Evolutionary conservation across 129 eudicot genomes (phyloP), one percentile per base, ranked within the genome.

Genomic region (Flaveria linearis): DNA sequence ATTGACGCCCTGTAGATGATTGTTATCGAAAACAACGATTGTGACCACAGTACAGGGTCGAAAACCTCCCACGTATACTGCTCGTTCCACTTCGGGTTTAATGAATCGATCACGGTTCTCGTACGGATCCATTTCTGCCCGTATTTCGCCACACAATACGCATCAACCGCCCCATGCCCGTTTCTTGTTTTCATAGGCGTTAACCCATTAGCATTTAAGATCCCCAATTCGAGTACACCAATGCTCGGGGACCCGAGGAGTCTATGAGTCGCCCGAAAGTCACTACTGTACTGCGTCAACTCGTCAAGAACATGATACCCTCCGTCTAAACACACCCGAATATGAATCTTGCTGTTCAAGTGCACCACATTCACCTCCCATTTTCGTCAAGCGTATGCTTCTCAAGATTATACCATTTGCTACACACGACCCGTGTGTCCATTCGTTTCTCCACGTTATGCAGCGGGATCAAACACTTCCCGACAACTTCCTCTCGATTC

Each of bases 291-390:
- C 79, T 80, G 84, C 56, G 84, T 80, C 75, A 80, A 80, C 79
- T 80, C 84, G 45, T 80, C 84, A 11, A 80, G 84, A 25, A 80
- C 84, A 74, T 81, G 84, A 81, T 81, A 81, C 66, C 84, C 84
- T 0, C 84, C 84, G 14, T 81, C 84, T 18, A 81, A 81, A 68
- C 84, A 81, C 16, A 81, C 76, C 28, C 84, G 70, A 13, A 81
- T 11, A 51, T 81, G 84, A 74, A 81, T 69, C 72, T 62, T 76
- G 42, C 84, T 81, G 33, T 81, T 81, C 76, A 81, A 74, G 23
- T 47, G 46, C 15, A 15, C 72, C 45, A 80, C 79, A 66, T 25
- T 53, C n/a, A 50, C 43, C 55, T 73, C 45, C 80, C 84, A 4
- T 74, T 67, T 55, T 73, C 80, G 16, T 61, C 84, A 0, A 6